A percentile compares a stretch with the other conserved stretches of the same genome.
These are phyloP conservation scores for Trichoderma reesei DNA, from an alignment of 495 filamentous ascomycete genomes.

Conservation along the genomic window DNA sequence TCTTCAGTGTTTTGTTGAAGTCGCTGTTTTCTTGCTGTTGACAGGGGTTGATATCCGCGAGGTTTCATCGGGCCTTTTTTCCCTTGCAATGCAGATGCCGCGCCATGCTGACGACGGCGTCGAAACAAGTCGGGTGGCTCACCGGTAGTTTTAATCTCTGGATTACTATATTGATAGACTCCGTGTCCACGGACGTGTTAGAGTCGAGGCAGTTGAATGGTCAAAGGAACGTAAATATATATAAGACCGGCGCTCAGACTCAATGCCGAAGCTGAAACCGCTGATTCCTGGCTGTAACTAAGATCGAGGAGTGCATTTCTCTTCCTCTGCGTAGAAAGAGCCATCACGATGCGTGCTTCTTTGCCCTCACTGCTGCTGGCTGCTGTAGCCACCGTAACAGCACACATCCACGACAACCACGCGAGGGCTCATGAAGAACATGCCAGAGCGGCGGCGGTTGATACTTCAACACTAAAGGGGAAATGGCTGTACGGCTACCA, in stretches of 20 bases:
- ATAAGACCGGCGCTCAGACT: not conserved
- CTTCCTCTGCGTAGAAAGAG: not conserved
- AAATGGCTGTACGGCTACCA: constrained; percentile 26
- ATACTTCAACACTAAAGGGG: constrained; percentile 20
- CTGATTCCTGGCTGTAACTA: too few relatives aligned
- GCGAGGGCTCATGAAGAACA: not conserved
- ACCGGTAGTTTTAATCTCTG: not conserved
- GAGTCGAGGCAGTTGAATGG: not conserved
- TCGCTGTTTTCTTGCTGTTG: not conserved
- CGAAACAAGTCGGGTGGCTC: not conserved
- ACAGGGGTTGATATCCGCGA: not conserved
- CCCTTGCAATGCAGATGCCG: not conserved
- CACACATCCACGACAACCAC: not conserved
- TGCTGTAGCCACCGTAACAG: not conserved
- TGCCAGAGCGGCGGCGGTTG: constrained; percentile 16
- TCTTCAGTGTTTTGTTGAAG: too few relatives aligned
- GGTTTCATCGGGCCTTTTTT: not conserved
- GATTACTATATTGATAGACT: not conserved
- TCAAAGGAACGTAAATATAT: not conserved
- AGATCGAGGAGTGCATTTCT: not conserved
- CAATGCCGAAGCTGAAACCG: not conserved
- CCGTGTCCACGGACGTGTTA: not conserved
- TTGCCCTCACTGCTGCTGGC: not conserved
- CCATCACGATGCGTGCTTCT: not conserved
- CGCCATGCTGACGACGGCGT: not conserved